A percentile compares a stretch with the other conserved stretches of the same genome.
Evolutionary conservation across 2,329 filamentous ascomycete species (phyloP).

Genomic region (Phoma herbarum): DNA sequence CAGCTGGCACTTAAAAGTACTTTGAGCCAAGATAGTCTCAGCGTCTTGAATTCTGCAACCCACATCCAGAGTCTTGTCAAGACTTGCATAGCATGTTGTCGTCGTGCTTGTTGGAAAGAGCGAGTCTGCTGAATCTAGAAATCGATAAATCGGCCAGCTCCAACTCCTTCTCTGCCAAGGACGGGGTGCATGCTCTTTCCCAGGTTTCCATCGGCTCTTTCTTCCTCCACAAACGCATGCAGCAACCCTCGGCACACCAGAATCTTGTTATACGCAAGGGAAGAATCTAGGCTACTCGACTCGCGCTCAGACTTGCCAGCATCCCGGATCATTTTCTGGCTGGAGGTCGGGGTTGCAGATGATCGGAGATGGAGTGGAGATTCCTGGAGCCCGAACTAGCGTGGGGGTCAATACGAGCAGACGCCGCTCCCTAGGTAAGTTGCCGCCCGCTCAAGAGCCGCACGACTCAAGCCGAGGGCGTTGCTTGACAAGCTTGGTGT

Average conservation of each 20-base stretch:
- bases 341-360: conserved; percentile 6
- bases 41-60: no score
- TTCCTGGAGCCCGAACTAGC: conserved; percentile 8
- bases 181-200: not conserved
- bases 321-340: conserved; percentile 16
- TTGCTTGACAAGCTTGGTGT: conserved; percentile 7
- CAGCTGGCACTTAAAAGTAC: no score
- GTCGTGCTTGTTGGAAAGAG: no score
- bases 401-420: conserved; percentile 14
- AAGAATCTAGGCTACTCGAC: not conserved
- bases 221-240: not conserved
- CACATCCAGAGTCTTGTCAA: no score
- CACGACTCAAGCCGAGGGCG: conserved; percentile 14
- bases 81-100: no score
- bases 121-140: no score
- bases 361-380: conserved; percentile 17
- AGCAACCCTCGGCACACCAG: conserved; percentile 7
- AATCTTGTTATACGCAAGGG: not conserved
- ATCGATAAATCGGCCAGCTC: no score
- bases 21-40: no score
- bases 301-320: not conserved
- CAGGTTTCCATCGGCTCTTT: not conserved
- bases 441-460: conserved; percentile 8
- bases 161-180: conserved; percentile 1
- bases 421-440: conserved; percentile 14